Conservation (phyloP, 345 rosid genomes). For the Luvunga scandens region DNA sequence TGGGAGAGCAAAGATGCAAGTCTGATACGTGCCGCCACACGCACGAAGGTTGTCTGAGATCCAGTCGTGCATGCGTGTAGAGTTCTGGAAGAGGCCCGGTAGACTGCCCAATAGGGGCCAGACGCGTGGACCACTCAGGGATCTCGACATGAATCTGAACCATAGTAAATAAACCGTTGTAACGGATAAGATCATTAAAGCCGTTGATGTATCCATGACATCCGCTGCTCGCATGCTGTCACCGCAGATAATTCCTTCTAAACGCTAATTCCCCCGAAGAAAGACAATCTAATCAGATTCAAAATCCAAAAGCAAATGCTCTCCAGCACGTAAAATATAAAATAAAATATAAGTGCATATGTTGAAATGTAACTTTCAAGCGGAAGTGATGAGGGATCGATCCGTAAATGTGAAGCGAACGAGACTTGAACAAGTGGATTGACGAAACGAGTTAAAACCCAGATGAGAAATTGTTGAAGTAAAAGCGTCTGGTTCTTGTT, state of each 20-base stretch:
- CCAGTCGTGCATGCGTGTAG: constrained; percentile 70
- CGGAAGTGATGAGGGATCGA: not conserved
- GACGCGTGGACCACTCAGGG: constrained; percentile 58
- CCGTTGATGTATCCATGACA: constrained; percentile 46
- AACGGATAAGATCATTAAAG: constrained; percentile 41
- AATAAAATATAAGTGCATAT: not conserved
- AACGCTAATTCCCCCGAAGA: not conserved
- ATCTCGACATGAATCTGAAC: constrained; percentile 45
- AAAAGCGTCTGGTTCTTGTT: not conserved
- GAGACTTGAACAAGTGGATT: not conserved
- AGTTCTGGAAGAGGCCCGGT: constrained; percentile 56
- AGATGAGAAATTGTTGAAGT: not conserved
- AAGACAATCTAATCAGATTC: not conserved
- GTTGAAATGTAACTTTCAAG: constrained; percentile 10
- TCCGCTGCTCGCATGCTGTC: not conserved
- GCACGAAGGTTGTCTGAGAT: constrained; percentile 69
- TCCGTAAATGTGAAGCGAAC: not conserved
- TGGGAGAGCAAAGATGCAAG: constrained; percentile 59
- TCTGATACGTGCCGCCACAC: constrained; percentile 75
- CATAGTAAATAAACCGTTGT: constrained; percentile 45
- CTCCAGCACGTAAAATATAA: not conserved
- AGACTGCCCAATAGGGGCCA: constrained; percentile 80
- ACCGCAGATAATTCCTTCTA: not conserved
- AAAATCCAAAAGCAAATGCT: not conserved
- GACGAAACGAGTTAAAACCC: not conserved